Evolutionary conservation across 495 filamentous ascomycete genomes (phyloP).

Genomic region (Staphylotrichum tortipilum): DNA sequence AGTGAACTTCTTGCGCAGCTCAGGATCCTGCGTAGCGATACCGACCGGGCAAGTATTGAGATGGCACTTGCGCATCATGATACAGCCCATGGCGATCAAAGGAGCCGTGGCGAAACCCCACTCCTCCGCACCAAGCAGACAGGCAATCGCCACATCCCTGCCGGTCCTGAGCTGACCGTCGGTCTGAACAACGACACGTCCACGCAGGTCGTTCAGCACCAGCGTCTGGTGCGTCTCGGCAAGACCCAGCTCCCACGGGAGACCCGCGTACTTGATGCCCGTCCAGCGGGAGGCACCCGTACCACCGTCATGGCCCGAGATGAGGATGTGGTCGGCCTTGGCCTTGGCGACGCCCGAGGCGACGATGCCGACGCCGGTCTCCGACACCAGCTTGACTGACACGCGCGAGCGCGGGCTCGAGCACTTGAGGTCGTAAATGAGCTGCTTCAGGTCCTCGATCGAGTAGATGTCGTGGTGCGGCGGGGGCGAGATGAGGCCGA

Average conservation of each 20-base stretch:
- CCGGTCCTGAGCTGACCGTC: slow-evolving; percentile 94
- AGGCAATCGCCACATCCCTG: slow-evolving; percentile 92
- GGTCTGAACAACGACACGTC: slow-evolving; percentile 94
- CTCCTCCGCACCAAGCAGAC: slow-evolving; percentile 93
- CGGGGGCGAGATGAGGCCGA: slow-evolving; percentile 96
- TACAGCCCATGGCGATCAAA: slow-evolving; percentile 94
- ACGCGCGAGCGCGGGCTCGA: slow-evolving; percentile 89
- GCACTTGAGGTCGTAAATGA: slow-evolving; percentile 98
- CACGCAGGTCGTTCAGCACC: slow-evolving; percentile 95
- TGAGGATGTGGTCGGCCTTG: slow-evolving; percentile 95
- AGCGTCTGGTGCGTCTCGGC: slow-evolving; percentile 98
- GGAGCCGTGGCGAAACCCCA: slow-evolving; percentile 98
- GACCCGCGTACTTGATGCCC: slow-evolving; percentile 98
- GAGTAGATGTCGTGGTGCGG: slow-evolving; percentile 99
- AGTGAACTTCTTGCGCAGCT: slow-evolving; percentile 88
- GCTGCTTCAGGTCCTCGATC: slow-evolving; percentile 97
- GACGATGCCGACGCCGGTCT: slow-evolving; percentile 97
- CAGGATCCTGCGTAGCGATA: slow-evolving; percentile 93
- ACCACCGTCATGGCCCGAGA: slow-evolving; percentile 96
- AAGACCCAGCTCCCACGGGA: slow-evolving; percentile 96
- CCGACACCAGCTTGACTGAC: slow-evolving; percentile 98
- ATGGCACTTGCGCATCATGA: slow-evolving; percentile 81
- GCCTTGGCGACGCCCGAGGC: slow-evolving; percentile 98
- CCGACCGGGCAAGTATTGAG: slow-evolving; percentile 89
- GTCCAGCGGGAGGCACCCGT: slow-evolving; percentile 98